phyloP scores from a whole-genome alignment of 495 filamentous ascomycete species.

The Immersiella caudata region DNA sequence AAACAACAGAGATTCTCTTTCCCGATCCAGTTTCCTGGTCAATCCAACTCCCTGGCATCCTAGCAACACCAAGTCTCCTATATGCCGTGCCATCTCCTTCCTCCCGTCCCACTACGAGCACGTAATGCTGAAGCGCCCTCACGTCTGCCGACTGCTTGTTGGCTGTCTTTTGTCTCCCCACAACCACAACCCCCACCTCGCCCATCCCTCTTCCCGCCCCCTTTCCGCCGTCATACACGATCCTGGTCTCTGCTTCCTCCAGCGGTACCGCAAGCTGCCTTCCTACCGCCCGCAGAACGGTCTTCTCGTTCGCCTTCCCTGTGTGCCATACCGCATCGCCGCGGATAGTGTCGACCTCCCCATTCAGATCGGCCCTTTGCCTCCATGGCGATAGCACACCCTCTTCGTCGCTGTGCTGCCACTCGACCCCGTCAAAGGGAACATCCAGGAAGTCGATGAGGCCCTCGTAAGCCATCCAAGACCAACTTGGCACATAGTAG shows the following conservation, averaged over 20 bases:
- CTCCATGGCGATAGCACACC: too few relatives aligned
- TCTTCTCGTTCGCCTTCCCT: background rate
- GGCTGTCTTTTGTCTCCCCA: background rate
- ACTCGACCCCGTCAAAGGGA: background rate
- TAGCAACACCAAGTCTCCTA: background rate
- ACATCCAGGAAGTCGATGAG: constrained; percentile 7
- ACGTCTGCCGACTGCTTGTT: background rate
- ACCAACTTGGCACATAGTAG: background rate
- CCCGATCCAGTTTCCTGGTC: too few relatives aligned
- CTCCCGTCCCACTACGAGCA: background rate
- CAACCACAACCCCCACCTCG: background rate
- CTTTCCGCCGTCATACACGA: background rate
- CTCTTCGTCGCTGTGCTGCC: background rate
- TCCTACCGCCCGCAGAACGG: background rate
- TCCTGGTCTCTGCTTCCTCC: background rate
- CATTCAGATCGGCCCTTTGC: too few relatives aligned
- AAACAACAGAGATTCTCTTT: too few relatives aligned
- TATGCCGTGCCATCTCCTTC: background rate
- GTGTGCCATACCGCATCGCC: background rate
- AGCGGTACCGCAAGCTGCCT: background rate
- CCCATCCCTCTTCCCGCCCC: background rate
- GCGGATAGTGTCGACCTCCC: too few relatives aligned
- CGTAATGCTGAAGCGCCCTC: background rate
- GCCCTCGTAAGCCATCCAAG: constrained; percentile 14
- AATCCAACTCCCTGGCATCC: too few relatives aligned